Evolutionary conservation across 371 early-diverging fungal species (phyloP).

Genomic region (Mortierella sp.): DNA sequence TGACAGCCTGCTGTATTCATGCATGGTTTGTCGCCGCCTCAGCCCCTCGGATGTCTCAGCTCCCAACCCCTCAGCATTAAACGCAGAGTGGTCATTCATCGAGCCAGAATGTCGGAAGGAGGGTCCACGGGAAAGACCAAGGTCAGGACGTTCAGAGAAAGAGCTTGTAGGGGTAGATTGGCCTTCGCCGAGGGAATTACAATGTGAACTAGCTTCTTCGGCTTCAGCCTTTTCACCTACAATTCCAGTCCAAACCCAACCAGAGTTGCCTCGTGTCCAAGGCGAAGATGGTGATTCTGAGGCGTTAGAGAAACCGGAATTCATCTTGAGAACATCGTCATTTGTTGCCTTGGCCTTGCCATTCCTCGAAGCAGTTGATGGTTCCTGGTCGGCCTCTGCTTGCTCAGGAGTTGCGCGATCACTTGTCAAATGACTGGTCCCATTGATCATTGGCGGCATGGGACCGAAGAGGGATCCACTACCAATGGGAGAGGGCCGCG

Average conservation of each 20-base stretch:
- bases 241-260: constrained; percentile 44
- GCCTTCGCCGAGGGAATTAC: not conserved
- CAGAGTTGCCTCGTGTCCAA: constrained; percentile 40
- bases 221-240: constrained; percentile 28
- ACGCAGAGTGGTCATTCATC: constrained; percentile 2
- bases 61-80: too few species aligned
- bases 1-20: constrained; percentile 12
- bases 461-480: constrained; percentile 32
- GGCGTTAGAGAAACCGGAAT: not conserved
- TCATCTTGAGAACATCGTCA: not conserved
- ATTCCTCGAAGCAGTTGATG: not conserved
- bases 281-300: constrained; percentile 7
- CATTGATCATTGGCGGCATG: not conserved
- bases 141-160: constrained; percentile 8
- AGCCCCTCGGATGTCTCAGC: constrained; percentile 14
- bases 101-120: not conserved
- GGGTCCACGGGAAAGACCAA: not conserved
- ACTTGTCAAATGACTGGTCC: constrained; percentile 7
- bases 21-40: constrained; percentile 32
- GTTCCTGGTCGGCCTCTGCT: constrained; percentile 13
- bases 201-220: constrained; percentile 14
- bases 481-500: constrained; percentile 33
- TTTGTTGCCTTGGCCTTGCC: constrained; percentile 13
- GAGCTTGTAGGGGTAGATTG: constrained; percentile 15
- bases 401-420: constrained; percentile 28